Evolutionary conservation across 257 asterid species (phyloP).

Genomic region (Scutellaria minor): DNA sequence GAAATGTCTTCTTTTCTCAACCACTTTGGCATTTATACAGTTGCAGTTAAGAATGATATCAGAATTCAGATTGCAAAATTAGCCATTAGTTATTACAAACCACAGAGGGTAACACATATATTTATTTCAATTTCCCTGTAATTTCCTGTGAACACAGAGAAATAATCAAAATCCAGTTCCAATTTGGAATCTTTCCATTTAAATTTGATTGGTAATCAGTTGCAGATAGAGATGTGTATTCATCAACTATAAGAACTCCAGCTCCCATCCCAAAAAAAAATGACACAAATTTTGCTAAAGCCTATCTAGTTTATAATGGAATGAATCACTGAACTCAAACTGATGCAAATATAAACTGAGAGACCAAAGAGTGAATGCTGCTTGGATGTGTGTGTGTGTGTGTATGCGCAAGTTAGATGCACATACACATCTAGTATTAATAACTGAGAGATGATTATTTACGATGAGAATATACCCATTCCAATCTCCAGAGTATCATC

Average conservation of each 20-base stretch:
- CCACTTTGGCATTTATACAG: background rate
- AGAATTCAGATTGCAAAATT: no score
- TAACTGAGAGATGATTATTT: constrained; percentile 5
- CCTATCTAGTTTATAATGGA: background rate
- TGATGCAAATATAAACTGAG: background rate
- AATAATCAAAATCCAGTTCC: background rate
- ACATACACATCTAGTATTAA: constrained; percentile 14
- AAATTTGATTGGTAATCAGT: background rate
- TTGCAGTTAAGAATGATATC: no score
- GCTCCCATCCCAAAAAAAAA: background rate
- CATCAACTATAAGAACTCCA: background rate
- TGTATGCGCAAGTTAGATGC: background rate
- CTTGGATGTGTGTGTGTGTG: background rate
- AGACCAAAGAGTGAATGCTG: constrained; percentile 8
- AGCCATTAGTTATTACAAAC: background rate
- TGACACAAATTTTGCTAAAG: background rate
- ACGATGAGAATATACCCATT: constrained; percentile 55
- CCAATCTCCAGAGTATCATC: constrained; percentile 90
- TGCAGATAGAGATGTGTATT: background rate
- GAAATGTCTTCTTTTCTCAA: background rate
- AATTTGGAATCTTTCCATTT: background rate
- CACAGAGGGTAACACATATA: background rate
- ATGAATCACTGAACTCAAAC: constrained; percentile 11
- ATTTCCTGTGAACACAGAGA: background rate
- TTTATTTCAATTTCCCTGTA: background rate